Evolutionary conservation across 202 grass and related monocot genomes (phyloP).

Genomic region (Panicum virgatum): DNA sequence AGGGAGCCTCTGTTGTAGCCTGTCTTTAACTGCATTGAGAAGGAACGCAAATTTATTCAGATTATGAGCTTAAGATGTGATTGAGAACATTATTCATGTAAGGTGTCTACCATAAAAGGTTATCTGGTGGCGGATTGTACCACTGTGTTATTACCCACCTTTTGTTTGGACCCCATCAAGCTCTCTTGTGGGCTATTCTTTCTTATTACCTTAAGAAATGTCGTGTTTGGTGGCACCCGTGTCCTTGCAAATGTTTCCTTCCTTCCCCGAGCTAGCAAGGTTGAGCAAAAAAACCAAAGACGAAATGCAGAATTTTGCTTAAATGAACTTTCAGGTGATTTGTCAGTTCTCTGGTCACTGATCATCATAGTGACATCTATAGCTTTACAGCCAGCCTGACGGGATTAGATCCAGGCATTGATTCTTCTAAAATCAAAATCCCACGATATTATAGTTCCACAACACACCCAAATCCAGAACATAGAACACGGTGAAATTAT

Average conservation of each 20-base stretch:
- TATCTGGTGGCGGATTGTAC: neutral
- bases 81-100: slow-evolving; percentile 36
- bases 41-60: slow-evolving; percentile 8
- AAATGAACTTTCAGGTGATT: neutral
- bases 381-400: neutral
- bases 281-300: neutral
- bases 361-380: neutral
- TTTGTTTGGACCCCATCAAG: neutral
- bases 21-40: neutral
- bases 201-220: neutral
- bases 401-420: too few species aligned
- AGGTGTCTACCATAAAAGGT: slow-evolving; percentile 25
- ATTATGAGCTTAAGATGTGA: neutral
- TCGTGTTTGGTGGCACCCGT: neutral
- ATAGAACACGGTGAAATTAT: neutral
- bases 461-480: neutral
- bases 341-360: neutral
- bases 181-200: too few species aligned
- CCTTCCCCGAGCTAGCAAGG: neutral
- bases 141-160: slow-evolving; percentile 4
- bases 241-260: neutral
- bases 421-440: neutral
- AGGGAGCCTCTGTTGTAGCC: neutral
- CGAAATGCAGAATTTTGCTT: neutral
- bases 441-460: neutral